phyloP scores from a whole-genome alignment of 495 filamentous ascomycete species.

The Cairneyella variabilis region DNA sequence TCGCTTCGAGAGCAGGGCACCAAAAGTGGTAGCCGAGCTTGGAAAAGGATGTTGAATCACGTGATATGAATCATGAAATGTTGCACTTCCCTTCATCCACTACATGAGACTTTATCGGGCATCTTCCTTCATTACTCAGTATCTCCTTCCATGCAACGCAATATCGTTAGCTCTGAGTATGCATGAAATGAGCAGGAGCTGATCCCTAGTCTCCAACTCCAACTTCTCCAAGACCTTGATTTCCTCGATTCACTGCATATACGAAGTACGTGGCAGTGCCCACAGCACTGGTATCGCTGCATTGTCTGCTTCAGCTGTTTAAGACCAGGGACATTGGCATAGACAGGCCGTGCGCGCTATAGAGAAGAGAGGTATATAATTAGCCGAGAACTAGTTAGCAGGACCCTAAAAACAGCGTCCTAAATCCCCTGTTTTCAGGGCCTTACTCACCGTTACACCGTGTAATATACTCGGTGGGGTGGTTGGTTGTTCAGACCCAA shows the following conservation, averaged over 20 bases:
- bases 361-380: too few species aligned
- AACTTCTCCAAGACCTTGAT: slow-evolving; percentile 8
- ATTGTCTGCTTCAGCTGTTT: slow-evolving; percentile 4
- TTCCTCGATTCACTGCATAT: slow-evolving; percentile 12
- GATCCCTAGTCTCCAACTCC: slow-evolving; percentile 13
- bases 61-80: slow-evolving; percentile 14
- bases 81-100: slow-evolving; percentile 12
- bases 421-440: too few species aligned
- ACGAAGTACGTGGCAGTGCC: slow-evolving; percentile 8
- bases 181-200: slow-evolving; percentile 12
- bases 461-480: too few species aligned
- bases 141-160: slow-evolving; percentile 13
- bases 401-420: too few species aligned
- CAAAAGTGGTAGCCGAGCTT: slow-evolving; percentile 18
- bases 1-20: slow-evolving; percentile 19
- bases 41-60: slow-evolving; percentile 16
- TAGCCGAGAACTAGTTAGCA: too few species aligned
- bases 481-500: slow-evolving; percentile 30
- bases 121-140: slow-evolving; percentile 13
- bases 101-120: slow-evolving; percentile 13
- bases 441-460: too few species aligned
- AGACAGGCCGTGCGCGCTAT: slow-evolving; percentile 6
- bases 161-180: slow-evolving; percentile 13
- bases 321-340: slow-evolving; percentile 13
- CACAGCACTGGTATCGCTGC: slow-evolving; percentile 11